Evolutionary conservation across 768 basidiomycete genomes (phyloP).

Genomic region (Mycena venus): DNA sequence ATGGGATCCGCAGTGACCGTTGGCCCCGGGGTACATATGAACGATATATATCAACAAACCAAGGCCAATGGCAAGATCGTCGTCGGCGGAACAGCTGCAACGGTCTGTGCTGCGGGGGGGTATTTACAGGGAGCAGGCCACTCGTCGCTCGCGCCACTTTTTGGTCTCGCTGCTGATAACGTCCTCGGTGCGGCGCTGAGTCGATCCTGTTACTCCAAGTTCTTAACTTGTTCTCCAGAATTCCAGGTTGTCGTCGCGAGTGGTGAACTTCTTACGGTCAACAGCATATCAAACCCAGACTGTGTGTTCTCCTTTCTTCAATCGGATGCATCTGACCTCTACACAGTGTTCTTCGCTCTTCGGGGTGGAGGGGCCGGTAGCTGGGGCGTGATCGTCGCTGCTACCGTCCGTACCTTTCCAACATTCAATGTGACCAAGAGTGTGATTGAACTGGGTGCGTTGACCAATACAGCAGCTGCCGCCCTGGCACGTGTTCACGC

Average conservation of each 20-base stretch:
- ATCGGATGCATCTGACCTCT: neutral
- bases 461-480: constrained; percentile 34
- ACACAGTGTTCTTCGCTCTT: constrained; percentile 44
- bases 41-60: constrained; percentile 38
- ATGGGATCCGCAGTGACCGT: constrained; percentile 44
- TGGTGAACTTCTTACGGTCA: constrained; percentile 3
- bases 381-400: too few species aligned
- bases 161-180: too few species aligned
- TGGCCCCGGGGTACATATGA: constrained; percentile 42
- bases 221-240: neutral
- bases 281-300: constrained; percentile 4
- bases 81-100: constrained; percentile 43
- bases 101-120: constrained; percentile 44
- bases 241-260: constrained; percentile 17
- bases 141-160: too few species aligned
- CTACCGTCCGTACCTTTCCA: too few species aligned
- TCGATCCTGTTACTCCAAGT: neutral
- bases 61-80: constrained; percentile 42
- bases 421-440: constrained; percentile 43
- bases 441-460: constrained; percentile 27
- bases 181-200: constrained; percentile 29
- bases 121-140: too few species aligned
- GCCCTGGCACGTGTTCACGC: constrained; percentile 46
- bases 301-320: neutral
- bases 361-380: too few species aligned